Base-by-base conservation (phyloP, 768 basidiomycete species). In the Suillus brevipes region DNA sequence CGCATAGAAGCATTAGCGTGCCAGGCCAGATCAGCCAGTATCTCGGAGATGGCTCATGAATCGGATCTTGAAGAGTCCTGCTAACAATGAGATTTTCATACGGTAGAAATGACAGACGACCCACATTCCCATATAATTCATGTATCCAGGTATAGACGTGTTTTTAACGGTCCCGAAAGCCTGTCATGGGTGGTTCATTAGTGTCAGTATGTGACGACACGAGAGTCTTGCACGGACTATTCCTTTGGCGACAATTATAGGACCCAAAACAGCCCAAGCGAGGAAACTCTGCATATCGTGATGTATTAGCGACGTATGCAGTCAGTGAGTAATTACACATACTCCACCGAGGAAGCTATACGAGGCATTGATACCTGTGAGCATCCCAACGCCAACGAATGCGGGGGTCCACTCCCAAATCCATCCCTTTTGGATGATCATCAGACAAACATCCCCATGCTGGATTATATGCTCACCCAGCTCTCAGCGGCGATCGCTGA, bases 211-310 rank as follows among this genome's bases (percentile, higher is more conserved):
- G 20, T 3, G 9, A 18, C 14, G 2, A 43, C 14, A 13, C 12
- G 3, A 59, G 13, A 28, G 50, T 28, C 7, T 42, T 42, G 25
- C 55, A 62, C 63, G 8, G n/a, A 64, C 63, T n/a, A 62, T 42
- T 25, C 86, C 86, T 60, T 81, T 85, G 70, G 83, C 83, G 36
- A 87, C 79, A 64, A 86, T 71, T 6, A 82, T 72, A 12, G 87
- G 87, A 4, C 83, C 82, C 61, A 88, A 82, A 74, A 87, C 83
- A 60, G 84, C 86, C 85, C 86, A 87, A 2, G 87, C 85, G 47
- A 87, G 78, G 52, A 87, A 69, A 87, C 83, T 85, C 69, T 65
- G 59, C 42, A 68, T 43, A 45, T 4, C 25, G 64, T 67, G 64
- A 64, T 14, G 36, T 60, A 31, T 64, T 16, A 59, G 50, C 57